Conservation (phyloP, 163 green algal species). For the Chloroidium sp. region DNA sequence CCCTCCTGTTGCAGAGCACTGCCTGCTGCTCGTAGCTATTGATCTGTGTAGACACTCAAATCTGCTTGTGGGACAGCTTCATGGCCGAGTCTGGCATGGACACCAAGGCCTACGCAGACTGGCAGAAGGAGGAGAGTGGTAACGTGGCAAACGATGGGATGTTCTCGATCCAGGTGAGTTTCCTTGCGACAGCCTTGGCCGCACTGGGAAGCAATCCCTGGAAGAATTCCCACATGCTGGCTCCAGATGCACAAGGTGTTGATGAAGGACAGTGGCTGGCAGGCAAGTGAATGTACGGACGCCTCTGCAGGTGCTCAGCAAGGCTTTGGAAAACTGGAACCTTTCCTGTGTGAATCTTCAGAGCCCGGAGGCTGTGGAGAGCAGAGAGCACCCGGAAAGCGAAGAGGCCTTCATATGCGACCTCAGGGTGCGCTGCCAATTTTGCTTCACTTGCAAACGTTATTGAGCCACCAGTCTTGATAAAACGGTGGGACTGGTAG, state of each 20-base stretch:
- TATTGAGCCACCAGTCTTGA: background rate
- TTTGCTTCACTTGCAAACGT: background rate
- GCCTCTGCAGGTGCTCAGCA: slow-evolving; percentile 52
- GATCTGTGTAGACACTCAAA: too few species aligned
- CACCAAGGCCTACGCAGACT: slow-evolving; percentile 30
- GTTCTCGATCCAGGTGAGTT: slow-evolving; percentile 69
- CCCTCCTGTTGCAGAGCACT: too few species aligned
- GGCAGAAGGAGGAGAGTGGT: slow-evolving; percentile 39
- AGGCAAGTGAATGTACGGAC: too few species aligned
- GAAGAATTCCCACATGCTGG: background rate
- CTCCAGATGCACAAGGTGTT: too few species aligned
- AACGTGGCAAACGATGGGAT: slow-evolving; percentile 73
- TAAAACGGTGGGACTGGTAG: background rate
- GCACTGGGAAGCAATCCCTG: background rate
- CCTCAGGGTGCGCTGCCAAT: slow-evolving; percentile 36
- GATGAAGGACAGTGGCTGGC: too few species aligned
- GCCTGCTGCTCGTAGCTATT: too few species aligned
- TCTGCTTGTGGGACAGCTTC: slow-evolving; percentile 17
- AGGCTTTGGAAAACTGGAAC: slow-evolving; percentile 64
- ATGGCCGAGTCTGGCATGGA: slow-evolving; percentile 49
- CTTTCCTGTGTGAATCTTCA: slow-evolving; percentile 39
- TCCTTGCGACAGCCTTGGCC: too few species aligned
- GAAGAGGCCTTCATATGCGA: slow-evolving; percentile 83
- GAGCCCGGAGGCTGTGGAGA: slow-evolving; percentile 29
- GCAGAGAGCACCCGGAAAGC: slow-evolving; percentile 34